These are phyloP conservation scores for Aureobasidium sp. DNA, from an alignment of 2,329 filamentous ascomycete genomes.

Conservation along the genomic window DNA sequence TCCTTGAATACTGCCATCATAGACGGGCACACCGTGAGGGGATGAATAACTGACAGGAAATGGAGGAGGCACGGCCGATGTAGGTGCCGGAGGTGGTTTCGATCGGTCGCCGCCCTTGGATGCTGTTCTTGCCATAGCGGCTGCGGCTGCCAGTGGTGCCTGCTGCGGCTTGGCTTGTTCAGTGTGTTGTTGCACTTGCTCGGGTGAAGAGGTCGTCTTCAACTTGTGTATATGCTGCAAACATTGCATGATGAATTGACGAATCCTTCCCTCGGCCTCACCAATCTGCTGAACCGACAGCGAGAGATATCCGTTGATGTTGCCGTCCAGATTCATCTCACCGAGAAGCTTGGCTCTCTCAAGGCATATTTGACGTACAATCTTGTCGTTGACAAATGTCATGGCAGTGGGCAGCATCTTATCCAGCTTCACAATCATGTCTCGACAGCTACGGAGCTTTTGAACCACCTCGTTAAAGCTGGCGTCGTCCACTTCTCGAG, in stretches of 20 bases:
- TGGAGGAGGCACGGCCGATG: constrained; percentile 46
- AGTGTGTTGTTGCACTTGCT: constrained; percentile 14
- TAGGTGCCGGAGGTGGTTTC: constrained; percentile 39
- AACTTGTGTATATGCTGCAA: constrained; percentile 22
- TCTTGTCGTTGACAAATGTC: constrained; percentile 16
- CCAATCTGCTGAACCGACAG: constrained; percentile 23
- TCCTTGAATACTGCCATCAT: constrained; percentile 42
- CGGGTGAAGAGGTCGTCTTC: constrained; percentile 16
- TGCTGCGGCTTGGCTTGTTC: constrained; percentile 3
- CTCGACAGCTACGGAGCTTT: constrained; percentile 20
- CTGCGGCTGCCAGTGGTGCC: constrained; percentile 8
- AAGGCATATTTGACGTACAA: constrained; percentile 20
- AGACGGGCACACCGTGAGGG: constrained; percentile 52
- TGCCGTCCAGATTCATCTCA: constrained; percentile 24
- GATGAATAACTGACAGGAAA: constrained; percentile 46
- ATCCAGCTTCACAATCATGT: constrained; percentile 21
- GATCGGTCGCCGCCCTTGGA: constrained; percentile 16
- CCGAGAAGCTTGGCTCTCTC: constrained; percentile 24
- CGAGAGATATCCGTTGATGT: constrained; percentile 25
- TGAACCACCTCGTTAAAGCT: constrained; percentile 20
- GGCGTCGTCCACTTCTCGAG: constrained; percentile 21
- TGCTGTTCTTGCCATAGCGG: constrained; percentile 12
- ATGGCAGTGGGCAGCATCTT: constrained; percentile 24
- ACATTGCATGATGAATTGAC: constrained; percentile 22
- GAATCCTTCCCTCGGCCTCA: constrained; percentile 21